A percentile compares a stretch with the other conserved stretches of the same genome.
Conservation (phyloP, 202 grass and related monocot genomes). For the Carex arenaria region DNA sequence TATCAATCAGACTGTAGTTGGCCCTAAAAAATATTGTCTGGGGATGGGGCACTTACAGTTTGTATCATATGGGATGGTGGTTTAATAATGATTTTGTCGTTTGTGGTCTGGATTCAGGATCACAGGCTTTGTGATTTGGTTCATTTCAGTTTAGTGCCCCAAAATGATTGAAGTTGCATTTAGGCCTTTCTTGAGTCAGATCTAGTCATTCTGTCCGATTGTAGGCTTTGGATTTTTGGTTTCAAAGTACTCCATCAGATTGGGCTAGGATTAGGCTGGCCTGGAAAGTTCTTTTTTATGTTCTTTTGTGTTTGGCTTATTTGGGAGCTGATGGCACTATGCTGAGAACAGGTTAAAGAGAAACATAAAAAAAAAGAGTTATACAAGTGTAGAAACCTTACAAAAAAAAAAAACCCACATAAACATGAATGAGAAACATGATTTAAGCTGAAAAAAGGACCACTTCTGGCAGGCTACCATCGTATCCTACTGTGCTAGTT, state of each 20-base stretch:
- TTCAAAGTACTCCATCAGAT: neutral
- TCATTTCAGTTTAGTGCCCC: neutral
- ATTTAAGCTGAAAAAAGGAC: slow-evolving; percentile 12
- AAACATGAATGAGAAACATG: neutral
- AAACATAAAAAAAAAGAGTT: neutral
- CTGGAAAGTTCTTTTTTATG: neutral
- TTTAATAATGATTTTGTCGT: neutral
- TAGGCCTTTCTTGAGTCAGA: neutral
- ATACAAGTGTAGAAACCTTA: neutral
- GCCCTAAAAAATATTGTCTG: neutral
- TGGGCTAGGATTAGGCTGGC: neutral
- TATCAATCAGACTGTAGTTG: neutral
- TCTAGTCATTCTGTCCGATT: neutral
- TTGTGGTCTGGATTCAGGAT: neutral
- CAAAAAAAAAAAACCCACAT: neutral
- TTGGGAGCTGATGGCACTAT: neutral
- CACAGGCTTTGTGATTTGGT: neutral
- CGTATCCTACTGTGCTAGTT: neutral
- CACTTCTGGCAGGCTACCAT: neutral
- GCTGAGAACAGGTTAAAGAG: neutral
- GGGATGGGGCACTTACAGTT: neutral
- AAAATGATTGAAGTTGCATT: neutral
- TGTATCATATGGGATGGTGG: neutral
- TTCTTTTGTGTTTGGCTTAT: too few species aligned
- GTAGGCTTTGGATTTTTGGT: neutral